Base-by-base conservation (phyloP, 164 flowering plant species). In the Cinnamomum micranthum region DNA sequence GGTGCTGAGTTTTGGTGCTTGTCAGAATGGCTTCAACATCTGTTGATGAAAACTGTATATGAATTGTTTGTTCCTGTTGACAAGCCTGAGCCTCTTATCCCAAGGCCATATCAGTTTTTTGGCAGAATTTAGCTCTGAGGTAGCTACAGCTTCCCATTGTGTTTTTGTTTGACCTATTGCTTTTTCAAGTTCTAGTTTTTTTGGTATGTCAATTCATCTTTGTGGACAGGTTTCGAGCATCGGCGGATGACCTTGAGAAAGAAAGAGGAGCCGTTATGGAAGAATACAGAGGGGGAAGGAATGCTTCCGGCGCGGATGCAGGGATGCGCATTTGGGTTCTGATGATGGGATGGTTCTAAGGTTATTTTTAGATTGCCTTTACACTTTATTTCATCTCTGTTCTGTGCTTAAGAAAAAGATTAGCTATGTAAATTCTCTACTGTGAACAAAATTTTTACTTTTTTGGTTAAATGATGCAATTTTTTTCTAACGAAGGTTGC, bases 1-100 rank as follows among this genome's bases (percentile, higher is more conserved):
- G 98, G 98, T 63, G 98, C 98, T 25, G 97, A 92, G 75, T 95
- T 95, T n/a, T 85, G 98, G 98, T 72, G 93, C 98, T 71, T 95
- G 98, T 76, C 98, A 95, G 81, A 95, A 95, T 88, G n/a, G 98
- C 98, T 66, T 84, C 86, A 22, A 95, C 98, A 31, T 90, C 98
- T 31, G 87, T 93, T 20, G 98, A 95, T 85, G 97, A 95, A n/a
- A 77, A 95, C 98, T 12, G 82, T 95, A 25, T 95, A 95, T 79
- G 97, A 95, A 87, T 81, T 95, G 80, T 90, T 95, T 81, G 93
- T 95, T 69, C 98, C 98, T 65, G 91, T 92, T 73, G 97, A 95
- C 86, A 95, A 91, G 81, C 98, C 97, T 71, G 92, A 86, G 73
- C n/a, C 79, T 95, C 20, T 81, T 95, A 74, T 92, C 98, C 70